Evolutionary conservation across 805 yeast genomes (phyloP).

Genomic region (Cyberlindnera misumaiensis): DNA sequence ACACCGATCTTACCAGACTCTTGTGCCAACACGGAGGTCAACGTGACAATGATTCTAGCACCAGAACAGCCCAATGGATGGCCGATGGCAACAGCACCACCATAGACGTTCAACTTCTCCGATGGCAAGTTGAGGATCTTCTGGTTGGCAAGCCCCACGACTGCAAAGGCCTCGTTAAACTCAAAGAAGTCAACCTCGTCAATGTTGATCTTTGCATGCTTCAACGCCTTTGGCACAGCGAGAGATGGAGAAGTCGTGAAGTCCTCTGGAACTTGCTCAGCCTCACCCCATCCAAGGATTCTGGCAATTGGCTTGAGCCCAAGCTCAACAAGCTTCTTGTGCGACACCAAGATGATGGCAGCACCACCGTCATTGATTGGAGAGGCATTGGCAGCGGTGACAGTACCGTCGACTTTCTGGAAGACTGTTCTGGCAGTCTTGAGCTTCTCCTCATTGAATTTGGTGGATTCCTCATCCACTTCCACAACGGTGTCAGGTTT

Average conservation of each 20-base stretch:
- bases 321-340: slow-evolving; percentile 74
- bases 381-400: slow-evolving; percentile 96
- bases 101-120: slow-evolving; percentile 76
- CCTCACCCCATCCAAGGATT: slow-evolving; percentile 95
- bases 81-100: slow-evolving; percentile 95
- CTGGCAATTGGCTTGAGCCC: slow-evolving; percentile 84
- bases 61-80: slow-evolving; percentile 97
- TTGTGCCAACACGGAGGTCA: slow-evolving; percentile 71
- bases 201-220: slow-evolving; percentile 64
- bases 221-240: slow-evolving; percentile 93
- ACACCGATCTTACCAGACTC: slow-evolving; percentile 86
- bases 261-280: slow-evolving; percentile 90
- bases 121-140: slow-evolving; percentile 57
- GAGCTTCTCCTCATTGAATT: slow-evolving; percentile 72
- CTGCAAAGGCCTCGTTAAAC: slow-evolving; percentile 96
- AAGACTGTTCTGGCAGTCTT: slow-evolving; percentile 88
- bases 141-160: slow-evolving; percentile 87
- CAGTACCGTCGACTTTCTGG: slow-evolving; percentile 90
- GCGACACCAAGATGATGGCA: slow-evolving; percentile 85
- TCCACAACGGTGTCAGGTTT: slow-evolving; percentile 72
- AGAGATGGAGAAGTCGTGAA: slow-evolving; percentile 94
- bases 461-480: slow-evolving; percentile 78
- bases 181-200: slow-evolving; percentile 84
- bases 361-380: slow-evolving; percentile 98
- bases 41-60: slow-evolving; percentile 85